A percentile compares a stretch with the other conserved stretches of the same genome.
Conservation (phyloP, 1,284 basidiomycete species). For the Athelia psychrophila region DNA sequence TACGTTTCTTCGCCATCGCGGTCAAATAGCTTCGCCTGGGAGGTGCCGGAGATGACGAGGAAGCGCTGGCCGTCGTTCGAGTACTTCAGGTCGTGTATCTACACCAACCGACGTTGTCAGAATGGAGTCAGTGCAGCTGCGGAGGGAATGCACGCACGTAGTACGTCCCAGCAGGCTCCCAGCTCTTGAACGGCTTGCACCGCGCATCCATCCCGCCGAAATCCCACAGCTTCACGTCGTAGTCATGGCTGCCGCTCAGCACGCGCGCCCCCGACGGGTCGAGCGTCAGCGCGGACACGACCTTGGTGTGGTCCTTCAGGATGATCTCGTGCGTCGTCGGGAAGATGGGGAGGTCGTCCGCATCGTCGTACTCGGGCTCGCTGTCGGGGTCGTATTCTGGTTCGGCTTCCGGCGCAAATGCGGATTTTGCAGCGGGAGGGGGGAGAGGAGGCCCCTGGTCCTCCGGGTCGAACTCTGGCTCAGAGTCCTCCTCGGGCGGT, state of each 20-base stretch:
- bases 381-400: too few species aligned
- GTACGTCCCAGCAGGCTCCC: slow-evolving; percentile 92
- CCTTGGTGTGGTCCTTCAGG: slow-evolving; percentile 93
- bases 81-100: slow-evolving; percentile 90
- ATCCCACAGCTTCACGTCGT: slow-evolving; percentile 98
- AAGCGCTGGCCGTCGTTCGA: slow-evolving; percentile 85
- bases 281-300: slow-evolving; percentile 87
- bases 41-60: slow-evolving; percentile 84
- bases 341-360: slow-evolving; percentile 53
- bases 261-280: slow-evolving; percentile 94
- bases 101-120: slow-evolving; percentile 10
- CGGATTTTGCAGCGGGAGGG: slow-evolving; percentile 23
- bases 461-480: slow-evolving; percentile 11
- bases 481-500: slow-evolving; percentile 2
- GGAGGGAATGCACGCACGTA: slow-evolving; percentile 56
- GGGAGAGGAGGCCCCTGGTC: slow-evolving; percentile 23
- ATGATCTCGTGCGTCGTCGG: slow-evolving; percentile 87
- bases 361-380: slow-evolving; percentile 65
- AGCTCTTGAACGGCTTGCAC: slow-evolving; percentile 91
- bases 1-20: slow-evolving; percentile 89
- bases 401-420: slow-evolving; percentile 28
- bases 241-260: slow-evolving; percentile 92
- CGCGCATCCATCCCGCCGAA: slow-evolving; percentile 96
- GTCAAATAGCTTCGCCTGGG: slow-evolving; percentile 86
- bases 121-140: slow-evolving; percentile 8